Base-by-base conservation (phyloP, 371 early-diverging fungal genomes). In the Mortierella sp. region DNA sequence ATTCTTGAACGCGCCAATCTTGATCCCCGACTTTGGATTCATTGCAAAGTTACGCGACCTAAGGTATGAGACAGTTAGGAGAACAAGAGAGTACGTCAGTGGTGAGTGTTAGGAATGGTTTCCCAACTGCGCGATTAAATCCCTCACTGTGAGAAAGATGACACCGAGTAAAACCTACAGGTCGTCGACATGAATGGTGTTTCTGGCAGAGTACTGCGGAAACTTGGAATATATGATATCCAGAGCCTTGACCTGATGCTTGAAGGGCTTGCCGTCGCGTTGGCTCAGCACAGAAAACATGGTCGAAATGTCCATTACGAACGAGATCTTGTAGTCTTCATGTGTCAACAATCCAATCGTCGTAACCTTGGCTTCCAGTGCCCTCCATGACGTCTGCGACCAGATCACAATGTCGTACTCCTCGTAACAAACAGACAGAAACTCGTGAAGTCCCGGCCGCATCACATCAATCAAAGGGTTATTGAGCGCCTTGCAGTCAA, bases 321-420 rank as follows among this genome's bases (percentile, higher is more conserved):
- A 90, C 8, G 91, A 89, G 24, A 94, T 90, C 81, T 89, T 88
- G 83, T 93, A 94, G n/a, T 88, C 81, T 4, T 90, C 75, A 72
- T 93, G 92, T 19, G 87, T 87, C 73, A 94, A 80, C 73, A 94
- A 82, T 28, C 94, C 94, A 77, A 93, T 82, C 48, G 92, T 87
- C 16, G 92, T 94, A 28, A 94, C 91, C 58, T 94, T 94, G 80
- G 91, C 90, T 73, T 94, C 92, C 26, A 94, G 82, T 11, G 90
- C 90, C 70, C 88, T 89, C 92, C 93, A 93, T 47, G 88, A 84
- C 0, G 94, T 94, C 78, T 94, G 94, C 70, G 92, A 92, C 94
- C 94, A 94, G 70, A 94, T 91, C 13, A 93, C 91, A 71, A 93
- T 87, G 74, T 93, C 94, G 75, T 93, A 94, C 75, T 90, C 87